Conservation (phyloP, 176 grass and related monocot genomes). For the Phoenix dactylifera region DNA sequence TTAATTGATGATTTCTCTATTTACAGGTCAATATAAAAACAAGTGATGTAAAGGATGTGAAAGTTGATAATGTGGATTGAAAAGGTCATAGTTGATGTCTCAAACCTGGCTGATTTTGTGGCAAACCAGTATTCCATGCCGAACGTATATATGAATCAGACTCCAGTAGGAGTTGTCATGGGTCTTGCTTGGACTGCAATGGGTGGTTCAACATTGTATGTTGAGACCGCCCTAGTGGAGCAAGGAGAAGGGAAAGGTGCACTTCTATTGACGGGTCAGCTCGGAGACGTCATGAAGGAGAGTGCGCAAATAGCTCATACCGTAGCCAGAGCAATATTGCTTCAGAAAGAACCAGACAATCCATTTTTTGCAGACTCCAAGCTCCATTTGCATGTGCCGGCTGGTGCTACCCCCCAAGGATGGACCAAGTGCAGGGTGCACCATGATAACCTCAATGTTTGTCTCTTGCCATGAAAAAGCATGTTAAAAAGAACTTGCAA, state of each 20-base stretch:
- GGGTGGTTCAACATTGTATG: slow-evolving; percentile 79
- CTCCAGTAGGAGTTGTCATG: slow-evolving; percentile 93
- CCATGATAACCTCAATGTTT: slow-evolving; percentile 93
- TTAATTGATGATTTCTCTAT: no score
- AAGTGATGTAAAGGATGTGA: background rate
- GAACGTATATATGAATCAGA: slow-evolving; percentile 91
- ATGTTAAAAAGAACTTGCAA: slow-evolving; percentile 72
- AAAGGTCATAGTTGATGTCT: slow-evolving; percentile 58
- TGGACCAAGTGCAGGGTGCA: slow-evolving; percentile 84
- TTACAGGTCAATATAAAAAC: slow-evolving; percentile 1
- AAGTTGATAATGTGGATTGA: slow-evolving; percentile 5
- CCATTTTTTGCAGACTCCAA: slow-evolving; percentile 72
- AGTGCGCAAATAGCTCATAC: slow-evolving; percentile 93
- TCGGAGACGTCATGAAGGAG: slow-evolving; percentile 98
- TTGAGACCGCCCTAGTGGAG: slow-evolving; percentile 73
- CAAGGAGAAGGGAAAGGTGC: slow-evolving; percentile 81
- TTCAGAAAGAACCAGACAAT: slow-evolving; percentile 53
- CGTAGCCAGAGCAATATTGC: slow-evolving; percentile 68
- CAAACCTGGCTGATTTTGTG: slow-evolving; percentile 76
- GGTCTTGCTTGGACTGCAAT: slow-evolving; percentile 95
- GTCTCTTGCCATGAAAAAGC: slow-evolving; percentile 75
- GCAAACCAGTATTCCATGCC: slow-evolving; percentile 93
- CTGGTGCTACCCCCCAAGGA: slow-evolving; percentile 95
- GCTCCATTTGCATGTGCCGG: slow-evolving; percentile 84
- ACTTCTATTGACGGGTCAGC: slow-evolving; percentile 82